Percentiles rank a stretch among this genome's conserved stretches.
Conservation (phyloP, 1,139 yeast species). For the Hyphopichia fennica region DNA sequence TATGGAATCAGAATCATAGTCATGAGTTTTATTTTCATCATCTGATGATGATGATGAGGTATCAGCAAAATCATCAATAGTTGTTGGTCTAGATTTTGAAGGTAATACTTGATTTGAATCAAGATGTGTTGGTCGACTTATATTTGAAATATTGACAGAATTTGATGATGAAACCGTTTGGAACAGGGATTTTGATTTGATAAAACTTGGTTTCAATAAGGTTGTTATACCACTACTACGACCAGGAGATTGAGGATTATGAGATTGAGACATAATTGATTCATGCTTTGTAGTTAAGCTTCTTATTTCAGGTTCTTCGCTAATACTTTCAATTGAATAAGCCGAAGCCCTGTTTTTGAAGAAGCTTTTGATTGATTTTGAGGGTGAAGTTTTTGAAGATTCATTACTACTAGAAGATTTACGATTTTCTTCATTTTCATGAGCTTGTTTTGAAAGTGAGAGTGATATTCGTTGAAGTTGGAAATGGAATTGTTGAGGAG, state of each 20-base stretch:
- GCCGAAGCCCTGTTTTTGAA: constrained; percentile 26
- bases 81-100: constrained; percentile 11
- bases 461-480: not conserved
- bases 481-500: not conserved
- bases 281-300: not conserved
- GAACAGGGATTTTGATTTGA: constrained; percentile 22
- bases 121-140: constrained; percentile 6
- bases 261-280: not conserved
- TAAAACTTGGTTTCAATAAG: constrained; percentile 21
- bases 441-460: not conserved
- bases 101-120: not conserved
- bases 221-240: constrained; percentile 1
- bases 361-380: constrained; percentile 26
- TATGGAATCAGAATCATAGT: constrained; percentile 31
- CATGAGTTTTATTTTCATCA: constrained; percentile 14
- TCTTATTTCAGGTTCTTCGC: constrained; percentile 24
- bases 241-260: not conserved
- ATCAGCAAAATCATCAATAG: constrained; percentile 44
- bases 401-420: not conserved
- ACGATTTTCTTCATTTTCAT: not conserved
- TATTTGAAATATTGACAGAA: not conserved
- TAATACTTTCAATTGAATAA: constrained; percentile 28
- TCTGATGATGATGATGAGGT: constrained; percentile 22
- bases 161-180: constrained; percentile 3
- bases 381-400: constrained; percentile 19